Evolutionary conservation across 2,329 filamentous ascomycete genomes (phyloP), one percentile per base, ranked within the genome.

Genomic region (Diplodia scrobiculata): DNA sequence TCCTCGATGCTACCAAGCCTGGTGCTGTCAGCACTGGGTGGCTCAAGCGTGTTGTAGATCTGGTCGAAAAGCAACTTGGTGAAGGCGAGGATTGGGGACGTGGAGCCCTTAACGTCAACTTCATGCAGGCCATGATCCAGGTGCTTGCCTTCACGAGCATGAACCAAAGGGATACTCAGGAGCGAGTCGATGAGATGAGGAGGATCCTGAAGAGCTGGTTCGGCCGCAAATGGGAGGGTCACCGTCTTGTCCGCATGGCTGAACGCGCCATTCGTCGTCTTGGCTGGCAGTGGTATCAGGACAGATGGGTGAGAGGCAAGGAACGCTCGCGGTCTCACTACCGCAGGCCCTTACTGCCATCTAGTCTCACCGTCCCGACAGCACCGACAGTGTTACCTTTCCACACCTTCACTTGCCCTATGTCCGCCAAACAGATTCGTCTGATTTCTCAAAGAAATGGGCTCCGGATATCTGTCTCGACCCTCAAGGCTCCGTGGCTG

Each of bases 371-470:
- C 0, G 85, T 96, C 10, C 95, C 95, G 3, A 88, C 91, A 34
- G 94, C 95, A 5, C 95, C 95, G 2, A 99, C 95, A 0, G 93
- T 99, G 1, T 83, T 99, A 0, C 95, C 95, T 0, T 99, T 99
- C 74, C 95, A 99, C 76, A 98, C 95, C 0, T 99, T 99, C 73
- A 99, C 95, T 1, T 97, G 91, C 70, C 95, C 95, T 0, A 82
- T 99, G 70, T 92, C 91, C 6, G 92, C 95, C 3, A 92, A 91
- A 75, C 91, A 97, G 70, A 92, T 99, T 67, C 90, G 95, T 17
- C 86, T 91, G 73, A 99, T 99, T 69, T 98, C 95, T 9, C 94
- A 98, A 76, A 87, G 95, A 27, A 99, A 99, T 74, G 95, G 92
- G 1, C 83, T 96, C 36, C 89, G 95, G 47, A 98, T 99, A 72